Conservation (phyloP, 2,329 filamentous ascomycete genomes). For the Aspergillus sp. region DNA sequence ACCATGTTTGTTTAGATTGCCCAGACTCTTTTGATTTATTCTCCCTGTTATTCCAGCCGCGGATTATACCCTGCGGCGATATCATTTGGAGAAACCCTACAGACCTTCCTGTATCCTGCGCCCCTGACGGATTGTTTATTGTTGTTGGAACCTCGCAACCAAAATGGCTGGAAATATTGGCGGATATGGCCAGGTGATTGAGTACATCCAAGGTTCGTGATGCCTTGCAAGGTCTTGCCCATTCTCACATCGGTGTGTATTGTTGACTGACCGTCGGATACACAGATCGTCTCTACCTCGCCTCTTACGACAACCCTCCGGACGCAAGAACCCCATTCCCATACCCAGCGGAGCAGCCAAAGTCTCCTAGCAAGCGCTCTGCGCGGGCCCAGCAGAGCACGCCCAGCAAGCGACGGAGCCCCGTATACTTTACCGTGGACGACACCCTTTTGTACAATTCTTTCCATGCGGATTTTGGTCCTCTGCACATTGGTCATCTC, state of each 20-base stretch:
- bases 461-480: constrained; percentile 97
- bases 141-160: constrained; percentile 15
- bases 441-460: constrained; percentile 93
- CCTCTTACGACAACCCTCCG: constrained; percentile 81
- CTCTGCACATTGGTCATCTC: constrained; percentile 92
- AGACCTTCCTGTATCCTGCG: neutral
- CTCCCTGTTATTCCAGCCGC: constrained; percentile 8
- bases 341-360: constrained; percentile 60
- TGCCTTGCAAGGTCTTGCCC: neutral
- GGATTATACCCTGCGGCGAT: constrained; percentile 8
- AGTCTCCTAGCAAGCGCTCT: constrained; percentile 73
- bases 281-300: constrained; percentile 88
- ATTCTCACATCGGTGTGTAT: neutral
- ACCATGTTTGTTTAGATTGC: constrained; percentile 29
- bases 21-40: constrained; percentile 10
- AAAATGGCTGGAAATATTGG: constrained; percentile 51
- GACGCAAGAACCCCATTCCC: constrained; percentile 82
- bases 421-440: constrained; percentile 95
- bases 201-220: constrained; percentile 85
- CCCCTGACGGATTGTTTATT: constrained; percentile 12
- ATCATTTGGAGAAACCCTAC: neutral
- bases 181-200: constrained; percentile 84
- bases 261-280: constrained; percentile 3
- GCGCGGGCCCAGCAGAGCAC: constrained; percentile 62
- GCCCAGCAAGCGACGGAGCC: constrained; percentile 55